Percentiles rank a stretch among this genome's conserved stretches.
Conservation (phyloP, 2,329 filamentous ascomycete species). For the Drechslera avenae region DNA sequence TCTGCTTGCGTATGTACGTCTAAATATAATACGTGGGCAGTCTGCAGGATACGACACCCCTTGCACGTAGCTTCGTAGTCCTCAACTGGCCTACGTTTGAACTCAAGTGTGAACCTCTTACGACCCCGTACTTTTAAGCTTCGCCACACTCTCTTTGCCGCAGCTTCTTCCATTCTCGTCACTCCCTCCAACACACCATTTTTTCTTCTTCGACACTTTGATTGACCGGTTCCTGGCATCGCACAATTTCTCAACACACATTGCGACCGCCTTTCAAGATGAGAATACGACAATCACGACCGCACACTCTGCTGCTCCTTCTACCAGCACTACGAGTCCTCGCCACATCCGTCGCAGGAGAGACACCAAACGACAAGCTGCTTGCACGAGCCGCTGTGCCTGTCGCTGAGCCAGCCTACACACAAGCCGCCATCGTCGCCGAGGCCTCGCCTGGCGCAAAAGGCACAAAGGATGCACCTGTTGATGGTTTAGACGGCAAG, state of each 20-base stretch:
- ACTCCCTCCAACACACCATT: conserved; percentile 7
- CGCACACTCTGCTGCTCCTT: conserved; percentile 56
- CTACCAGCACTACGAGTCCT: conserved; percentile 66
- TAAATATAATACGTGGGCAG: conserved; percentile 25
- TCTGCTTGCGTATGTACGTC: conserved; percentile 11
- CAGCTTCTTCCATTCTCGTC: conserved; percentile 15
- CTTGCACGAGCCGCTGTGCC: conserved; percentile 37
- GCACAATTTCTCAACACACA: conserved; percentile 13
- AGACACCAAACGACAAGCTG: conserved; percentile 27
- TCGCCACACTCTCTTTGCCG: conserved; percentile 4
- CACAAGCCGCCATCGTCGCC: conserved; percentile 26
- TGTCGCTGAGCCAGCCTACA: conserved; percentile 24
- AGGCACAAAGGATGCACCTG: conserved; percentile 79
- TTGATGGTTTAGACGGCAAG: conserved; percentile 92
- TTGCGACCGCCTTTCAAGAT: conserved; percentile 51
- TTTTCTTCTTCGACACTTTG: neutral
- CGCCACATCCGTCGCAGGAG: conserved; percentile 53
- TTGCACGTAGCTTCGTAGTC: conserved; percentile 34
- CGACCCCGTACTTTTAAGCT: conserved; percentile 9
- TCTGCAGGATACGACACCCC: conserved; percentile 27
- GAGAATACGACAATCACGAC: conserved; percentile 62
- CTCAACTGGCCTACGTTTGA: conserved; percentile 16
- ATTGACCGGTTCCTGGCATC: conserved; percentile 4
- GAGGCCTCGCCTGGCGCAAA: conserved; percentile 36
- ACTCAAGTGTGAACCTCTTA: conserved; percentile 13